Conservation (phyloP, 805 yeast species). For the Candida koratica region DNA sequence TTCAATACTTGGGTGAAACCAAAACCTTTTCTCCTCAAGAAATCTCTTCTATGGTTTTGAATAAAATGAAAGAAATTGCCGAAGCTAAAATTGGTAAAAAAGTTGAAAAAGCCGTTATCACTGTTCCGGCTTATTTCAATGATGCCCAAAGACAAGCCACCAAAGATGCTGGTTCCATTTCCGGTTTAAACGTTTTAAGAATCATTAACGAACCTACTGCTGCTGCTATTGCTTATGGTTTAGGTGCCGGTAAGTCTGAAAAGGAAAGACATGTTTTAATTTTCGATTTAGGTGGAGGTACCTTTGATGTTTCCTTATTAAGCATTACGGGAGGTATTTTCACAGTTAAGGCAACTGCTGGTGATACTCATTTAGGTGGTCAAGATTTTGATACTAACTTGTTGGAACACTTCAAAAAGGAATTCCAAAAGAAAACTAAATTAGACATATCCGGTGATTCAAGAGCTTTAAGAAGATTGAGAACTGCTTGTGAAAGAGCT, state of each 20-base stretch:
- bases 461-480: slow-evolving; percentile 49
- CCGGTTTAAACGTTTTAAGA: slow-evolving; percentile 48
- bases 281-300: slow-evolving; percentile 97
- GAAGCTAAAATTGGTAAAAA: slow-evolving; percentile 82
- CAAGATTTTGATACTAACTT: slow-evolving; percentile 51
- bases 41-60: slow-evolving; percentile 47
- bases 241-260: slow-evolving; percentile 65
- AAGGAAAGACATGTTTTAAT: slow-evolving; percentile 70
- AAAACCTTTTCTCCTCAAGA: slow-evolving; percentile 48
- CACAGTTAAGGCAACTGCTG: slow-evolving; percentile 87
- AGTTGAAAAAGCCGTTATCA: slow-evolving; percentile 54
- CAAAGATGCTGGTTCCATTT: slow-evolving; percentile 50
- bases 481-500: slow-evolving; percentile 52
- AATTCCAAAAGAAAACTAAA: slow-evolving; percentile 46
- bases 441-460: slow-evolving; percentile 44
- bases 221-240: slow-evolving; percentile 96
- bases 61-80: slow-evolving; percentile 65
- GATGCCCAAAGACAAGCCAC: slow-evolving; percentile 51
- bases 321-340: slow-evolving; percentile 94
- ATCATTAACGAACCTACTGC: slow-evolving; percentile 67
- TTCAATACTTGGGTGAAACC: slow-evolving; percentile 45
- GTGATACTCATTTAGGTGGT: slow-evolving; percentile 53
- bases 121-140: slow-evolving; percentile 49
- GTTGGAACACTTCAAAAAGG: slow-evolving; percentile 44
- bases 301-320: slow-evolving; percentile 91